Conservation (phyloP, 352 stramenopile species). For the Vaucheria bursata region DNA sequence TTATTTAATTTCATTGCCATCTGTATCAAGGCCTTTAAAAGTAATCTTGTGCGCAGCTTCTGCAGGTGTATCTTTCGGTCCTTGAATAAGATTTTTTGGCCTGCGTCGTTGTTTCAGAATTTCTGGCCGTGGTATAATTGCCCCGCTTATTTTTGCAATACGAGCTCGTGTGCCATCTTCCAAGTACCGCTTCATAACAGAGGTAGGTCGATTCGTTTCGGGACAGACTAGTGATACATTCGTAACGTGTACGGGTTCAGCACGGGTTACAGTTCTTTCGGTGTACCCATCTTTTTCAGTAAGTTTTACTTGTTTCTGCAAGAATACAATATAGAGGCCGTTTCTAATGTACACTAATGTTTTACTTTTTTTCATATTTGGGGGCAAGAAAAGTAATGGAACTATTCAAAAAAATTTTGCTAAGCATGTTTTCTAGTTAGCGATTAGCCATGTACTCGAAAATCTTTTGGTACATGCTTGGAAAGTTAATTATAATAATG, state of each 20-base stretch:
- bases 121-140: slow-evolving; percentile 35
- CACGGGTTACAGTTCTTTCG: slow-evolving; percentile 10
- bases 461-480: too few relatives aligned
- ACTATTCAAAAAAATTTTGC: too few relatives aligned
- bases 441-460: too few relatives aligned
- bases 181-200: slow-evolving; percentile 16
- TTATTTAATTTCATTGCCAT: slow-evolving; percentile 13
- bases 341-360: not conserved
- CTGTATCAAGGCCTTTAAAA: slow-evolving; percentile 28
- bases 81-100: slow-evolving; percentile 22
- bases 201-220: slow-evolving; percentile 35
- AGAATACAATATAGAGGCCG: too few relatives aligned
- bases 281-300: not conserved
- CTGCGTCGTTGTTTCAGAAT: slow-evolving; percentile 24
- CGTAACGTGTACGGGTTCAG: slow-evolving; percentile 35
- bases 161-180: slow-evolving; percentile 40
- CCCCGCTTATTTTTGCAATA: slow-evolving; percentile 36
- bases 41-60: slow-evolving; percentile 38
- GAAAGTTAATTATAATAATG: too few relatives aligned
- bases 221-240: slow-evolving; percentile 42
- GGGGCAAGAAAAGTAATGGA: too few relatives aligned
- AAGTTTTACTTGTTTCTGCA: not conserved
- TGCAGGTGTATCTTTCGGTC: slow-evolving; percentile 31
- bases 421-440: too few relatives aligned
- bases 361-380: not conserved